Evolutionary conservation across 148 eudicot genomes (phyloP).

Genomic region (Beta vulgaris): DNA sequence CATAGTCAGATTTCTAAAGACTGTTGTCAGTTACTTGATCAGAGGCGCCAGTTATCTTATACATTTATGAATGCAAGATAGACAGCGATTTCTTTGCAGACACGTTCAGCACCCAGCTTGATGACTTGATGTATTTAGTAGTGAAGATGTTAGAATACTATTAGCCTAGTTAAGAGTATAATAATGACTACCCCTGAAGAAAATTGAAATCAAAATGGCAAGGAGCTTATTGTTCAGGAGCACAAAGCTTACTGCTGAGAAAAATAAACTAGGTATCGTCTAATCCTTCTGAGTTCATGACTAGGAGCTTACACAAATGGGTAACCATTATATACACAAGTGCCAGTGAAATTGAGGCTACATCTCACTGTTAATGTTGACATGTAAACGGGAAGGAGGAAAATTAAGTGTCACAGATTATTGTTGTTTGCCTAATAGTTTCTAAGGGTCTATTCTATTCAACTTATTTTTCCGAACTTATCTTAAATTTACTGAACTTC

Average conservation of each 20-base stretch:
- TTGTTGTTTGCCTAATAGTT: too few species aligned
- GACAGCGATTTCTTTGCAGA: too few species aligned
- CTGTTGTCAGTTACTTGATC: neutral
- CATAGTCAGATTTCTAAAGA: neutral
- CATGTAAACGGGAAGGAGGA: too few species aligned
- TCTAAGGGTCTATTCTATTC: too few species aligned
- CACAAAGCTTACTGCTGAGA: neutral
- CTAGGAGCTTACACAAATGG: too few species aligned
- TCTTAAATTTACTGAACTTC: neutral
- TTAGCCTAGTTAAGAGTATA: neutral
- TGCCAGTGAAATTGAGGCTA: too few species aligned
- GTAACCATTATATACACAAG: too few species aligned
- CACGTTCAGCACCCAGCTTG: neutral
- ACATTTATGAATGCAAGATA: neutral
- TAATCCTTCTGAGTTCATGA: too few species aligned
- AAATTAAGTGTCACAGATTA: too few species aligned
- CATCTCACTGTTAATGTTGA: too few species aligned
- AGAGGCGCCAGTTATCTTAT: neutral
- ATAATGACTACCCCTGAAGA: neutral
- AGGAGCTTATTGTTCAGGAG: neutral
- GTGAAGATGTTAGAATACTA: neutral
- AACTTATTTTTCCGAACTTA: neutral
- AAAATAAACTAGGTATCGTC: neutral
- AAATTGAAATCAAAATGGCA: neutral
- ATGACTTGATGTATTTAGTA: neutral